phyloP scores from a whole-genome alignment of 495 filamentous ascomycete species.

The Hypoxylon subgilvum region DNA sequence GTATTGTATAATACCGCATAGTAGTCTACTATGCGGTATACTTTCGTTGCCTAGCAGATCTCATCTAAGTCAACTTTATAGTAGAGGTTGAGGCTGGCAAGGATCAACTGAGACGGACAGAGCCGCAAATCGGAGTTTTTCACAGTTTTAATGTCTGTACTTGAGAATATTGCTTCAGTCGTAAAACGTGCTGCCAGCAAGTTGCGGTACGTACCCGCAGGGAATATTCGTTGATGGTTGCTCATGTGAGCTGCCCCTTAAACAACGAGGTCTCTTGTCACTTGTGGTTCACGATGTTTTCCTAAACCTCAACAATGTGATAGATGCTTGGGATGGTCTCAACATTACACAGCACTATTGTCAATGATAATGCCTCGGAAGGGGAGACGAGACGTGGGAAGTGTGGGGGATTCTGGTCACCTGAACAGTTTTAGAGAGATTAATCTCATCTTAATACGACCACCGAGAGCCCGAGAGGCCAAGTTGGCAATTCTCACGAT shows the following conservation, averaged over 20 bases:
- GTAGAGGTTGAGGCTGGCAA: constrained; percentile 26
- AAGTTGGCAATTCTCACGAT: constrained; percentile 22
- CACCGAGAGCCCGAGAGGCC: constrained; percentile 26
- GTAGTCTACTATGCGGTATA: too few species aligned
- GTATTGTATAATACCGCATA: too few species aligned
- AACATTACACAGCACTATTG: constrained; percentile 17
- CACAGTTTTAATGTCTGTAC: too few species aligned
- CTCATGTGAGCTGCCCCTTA: too few species aligned
- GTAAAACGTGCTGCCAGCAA: too few species aligned
- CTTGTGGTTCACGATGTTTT: background rate
- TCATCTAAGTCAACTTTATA: too few species aligned
- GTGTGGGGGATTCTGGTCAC: constrained; percentile 37
- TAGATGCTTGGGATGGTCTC: constrained; percentile 1
- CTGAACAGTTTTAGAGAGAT: constrained; percentile 26
- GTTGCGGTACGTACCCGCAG: too few species aligned
- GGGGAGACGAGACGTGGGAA: constrained; percentile 21
- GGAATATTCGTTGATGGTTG: too few species aligned
- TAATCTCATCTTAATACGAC: constrained; percentile 33
- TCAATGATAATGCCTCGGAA: constrained; percentile 16
- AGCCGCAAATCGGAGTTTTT: constrained; percentile 36
- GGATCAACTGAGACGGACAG: constrained; percentile 25
- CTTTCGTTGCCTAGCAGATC: constrained; percentile 24
- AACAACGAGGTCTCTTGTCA: background rate
- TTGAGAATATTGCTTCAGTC: too few species aligned
- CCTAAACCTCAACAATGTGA: constrained; percentile 2